Evolutionary conservation across 169 alveolate species (phyloP).

Genomic region (Ichthyophthirius multifiliis): DNA sequence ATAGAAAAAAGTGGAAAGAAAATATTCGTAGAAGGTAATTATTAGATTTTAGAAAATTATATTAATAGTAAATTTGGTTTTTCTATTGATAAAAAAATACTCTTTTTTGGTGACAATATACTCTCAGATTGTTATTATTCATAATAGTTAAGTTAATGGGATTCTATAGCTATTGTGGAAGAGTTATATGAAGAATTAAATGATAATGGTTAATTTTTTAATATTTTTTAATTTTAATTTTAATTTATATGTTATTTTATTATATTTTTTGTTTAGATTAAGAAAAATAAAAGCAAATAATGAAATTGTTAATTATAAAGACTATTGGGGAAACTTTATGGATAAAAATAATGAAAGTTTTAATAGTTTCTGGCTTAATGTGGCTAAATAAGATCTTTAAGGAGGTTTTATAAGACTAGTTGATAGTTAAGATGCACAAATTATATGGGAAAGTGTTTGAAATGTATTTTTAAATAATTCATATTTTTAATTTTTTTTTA

Average conservation of each 20-base stretch:
- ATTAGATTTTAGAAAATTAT: neutral
- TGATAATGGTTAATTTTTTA: neutral
- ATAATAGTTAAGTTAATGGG: neutral
- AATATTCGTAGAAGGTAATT: neutral
- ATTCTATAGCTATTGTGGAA: neutral
- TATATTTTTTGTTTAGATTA: too few relatives aligned
- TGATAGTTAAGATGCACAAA: too few relatives aligned
- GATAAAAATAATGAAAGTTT: too few relatives aligned
- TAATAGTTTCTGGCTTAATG: too few relatives aligned
- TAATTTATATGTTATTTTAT: too few relatives aligned
- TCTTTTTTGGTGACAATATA: neutral
- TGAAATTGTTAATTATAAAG: too few relatives aligned
- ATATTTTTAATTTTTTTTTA: too few relatives aligned
- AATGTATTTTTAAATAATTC: too few relatives aligned
- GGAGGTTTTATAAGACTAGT: too few relatives aligned
- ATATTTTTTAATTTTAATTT: too few relatives aligned
- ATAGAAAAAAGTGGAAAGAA: neutral
- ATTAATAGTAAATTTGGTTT: neutral
- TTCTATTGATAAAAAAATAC: neutral
- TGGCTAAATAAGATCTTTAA: too few relatives aligned
- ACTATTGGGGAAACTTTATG: neutral
- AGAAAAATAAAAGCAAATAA: neutral
- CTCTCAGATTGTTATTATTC: neutral
- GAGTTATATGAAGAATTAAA: neutral
- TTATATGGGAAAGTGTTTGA: too few relatives aligned